phyloP scores from a whole-genome alignment of 495 filamentous ascomycete genomes.

The Pyronema omphalodes region DNA sequence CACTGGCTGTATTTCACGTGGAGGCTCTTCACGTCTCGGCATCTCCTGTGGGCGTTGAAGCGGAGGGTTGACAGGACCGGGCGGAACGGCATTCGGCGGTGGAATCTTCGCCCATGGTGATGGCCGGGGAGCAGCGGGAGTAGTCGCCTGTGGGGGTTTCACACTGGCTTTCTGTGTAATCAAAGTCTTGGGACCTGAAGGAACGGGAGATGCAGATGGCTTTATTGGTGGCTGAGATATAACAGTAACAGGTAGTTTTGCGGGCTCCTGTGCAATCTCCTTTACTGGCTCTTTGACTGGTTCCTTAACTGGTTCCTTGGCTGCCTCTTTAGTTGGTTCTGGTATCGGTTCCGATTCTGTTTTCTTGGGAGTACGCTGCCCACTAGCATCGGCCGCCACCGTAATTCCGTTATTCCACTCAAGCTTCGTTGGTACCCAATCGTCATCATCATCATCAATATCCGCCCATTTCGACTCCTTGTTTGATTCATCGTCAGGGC shows the following conservation, averaged over 20 bases:
- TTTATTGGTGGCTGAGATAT: background rate
- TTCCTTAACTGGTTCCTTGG: constrained; percentile 5
- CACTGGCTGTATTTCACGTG: constrained; percentile 13
- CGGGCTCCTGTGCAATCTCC: background rate
- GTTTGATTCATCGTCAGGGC: constrained; percentile 56
- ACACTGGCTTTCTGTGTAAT: constrained; percentile 16
- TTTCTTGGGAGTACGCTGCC: constrained; percentile 20
- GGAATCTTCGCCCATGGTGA: constrained; percentile 23
- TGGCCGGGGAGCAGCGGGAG: constrained; percentile 10
- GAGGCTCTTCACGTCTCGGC: constrained; percentile 2
- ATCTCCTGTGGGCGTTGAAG: background rate
- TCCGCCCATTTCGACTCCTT: constrained; percentile 93
- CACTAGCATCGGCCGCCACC: constrained; percentile 34
- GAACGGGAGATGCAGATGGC: constrained; percentile 8
- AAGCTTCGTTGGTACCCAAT: constrained; percentile 91
- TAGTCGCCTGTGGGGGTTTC: constrained; percentile 9
- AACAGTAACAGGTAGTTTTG: background rate
- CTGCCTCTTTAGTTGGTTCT: constrained; percentile 15
- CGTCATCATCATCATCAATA: constrained; percentile 95
- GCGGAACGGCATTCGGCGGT: constrained; percentile 4
- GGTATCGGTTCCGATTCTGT: constrained; percentile 11
- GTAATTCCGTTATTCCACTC: constrained; percentile 97
- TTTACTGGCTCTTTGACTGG: background rate
- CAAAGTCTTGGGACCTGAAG: constrained; percentile 17
- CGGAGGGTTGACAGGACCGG: background rate